Base-by-base conservation (phyloP, 306 rosid genomes). In the Vigna reflexopilosa region DNA sequence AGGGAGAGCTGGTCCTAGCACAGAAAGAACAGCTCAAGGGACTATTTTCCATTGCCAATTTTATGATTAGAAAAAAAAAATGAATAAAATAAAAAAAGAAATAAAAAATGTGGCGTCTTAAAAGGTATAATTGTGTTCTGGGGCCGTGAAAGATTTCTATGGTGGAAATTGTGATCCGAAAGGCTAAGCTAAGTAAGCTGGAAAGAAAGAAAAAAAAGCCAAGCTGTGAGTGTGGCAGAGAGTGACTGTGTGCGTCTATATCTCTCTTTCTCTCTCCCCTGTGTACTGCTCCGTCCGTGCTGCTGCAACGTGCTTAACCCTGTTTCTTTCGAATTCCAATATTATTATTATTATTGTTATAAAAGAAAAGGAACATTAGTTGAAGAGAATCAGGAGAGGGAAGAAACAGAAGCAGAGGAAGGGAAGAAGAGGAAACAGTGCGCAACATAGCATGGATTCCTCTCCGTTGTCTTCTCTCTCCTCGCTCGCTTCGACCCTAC, bases 401-500 rank as follows among this genome's bases (percentile, higher is more conserved):
- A n/a, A 58, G 1, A 49, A 63, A 42, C 13, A 9, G 12, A 9
- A 42, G 45, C 45, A 40, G 44, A 38, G 63, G 71, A 67, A 64
- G 30, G 5, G 34, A 55, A 15, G 67, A 61, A 26, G 68, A 62
- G 67, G 67, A 61, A 44, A 16, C 22, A 12, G 14, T 62, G 47
- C 45, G 68, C 68, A 24, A 32, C 63, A 40, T 32, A 54, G 47
- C 68, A 79, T 75, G 85, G 87, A 83, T 72, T 80, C 71, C 50
- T 79, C 75, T 71, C 61, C 57, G 47, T 45, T 59, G 11, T 59
- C 68, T 51, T 50, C 76, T 54, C 45, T 54, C 80, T 62, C 40
- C 77, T 38, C 75, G 34, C n/a, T 80, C 84, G 86, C 90, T 87
- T 90, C 72, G 72, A 72, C 65, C 81, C 86, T 84, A 80, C 86